A percentile compares a stretch with the other conserved stretches of the same genome.
phyloP scores from a whole-genome alignment of 2,329 filamentous ascomycete genomes.

The Colletotrichum musae region DNA sequence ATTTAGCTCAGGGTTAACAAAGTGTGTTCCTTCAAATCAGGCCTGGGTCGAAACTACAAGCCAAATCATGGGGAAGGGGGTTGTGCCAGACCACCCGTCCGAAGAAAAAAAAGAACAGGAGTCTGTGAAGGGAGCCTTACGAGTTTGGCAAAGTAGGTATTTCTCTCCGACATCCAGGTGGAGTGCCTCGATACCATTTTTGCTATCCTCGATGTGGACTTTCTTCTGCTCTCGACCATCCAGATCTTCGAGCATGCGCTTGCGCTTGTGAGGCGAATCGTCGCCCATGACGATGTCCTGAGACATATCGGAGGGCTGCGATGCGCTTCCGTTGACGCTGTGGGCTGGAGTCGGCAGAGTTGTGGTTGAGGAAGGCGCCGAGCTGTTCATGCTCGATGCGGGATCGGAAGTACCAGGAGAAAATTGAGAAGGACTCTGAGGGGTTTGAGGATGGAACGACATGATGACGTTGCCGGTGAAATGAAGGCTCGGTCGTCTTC shows the following conservation, averaged over 20 bases:
- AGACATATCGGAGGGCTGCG: slow-evolving; percentile 58
- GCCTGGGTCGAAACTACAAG: slow-evolving; percentile 41
- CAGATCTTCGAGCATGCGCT: slow-evolving; percentile 70
- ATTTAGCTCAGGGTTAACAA: slow-evolving; percentile 62
- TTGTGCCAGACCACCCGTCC: slow-evolving; percentile 36
- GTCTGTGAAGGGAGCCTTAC: slow-evolving; percentile 71
- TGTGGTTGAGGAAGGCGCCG: slow-evolving; percentile 65
- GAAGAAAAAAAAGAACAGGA: slow-evolving; percentile 37
- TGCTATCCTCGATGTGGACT: slow-evolving; percentile 72
- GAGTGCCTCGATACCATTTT: slow-evolving; percentile 74
- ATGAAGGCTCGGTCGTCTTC: slow-evolving; percentile 36
- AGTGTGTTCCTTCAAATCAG: slow-evolving; percentile 47
- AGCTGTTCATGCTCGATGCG: slow-evolving; percentile 65
- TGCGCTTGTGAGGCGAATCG: slow-evolving; percentile 72
- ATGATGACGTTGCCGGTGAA: slow-evolving; percentile 62
- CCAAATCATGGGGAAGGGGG: slow-evolving; percentile 20
- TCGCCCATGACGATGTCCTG: slow-evolving; percentile 64
- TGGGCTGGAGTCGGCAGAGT: slow-evolving; percentile 74
- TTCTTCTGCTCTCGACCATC: slow-evolving; percentile 74
- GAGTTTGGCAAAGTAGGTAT: slow-evolving; percentile 76
- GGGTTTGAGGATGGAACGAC: slow-evolving; percentile 78
- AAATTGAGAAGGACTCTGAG: slow-evolving; percentile 76
- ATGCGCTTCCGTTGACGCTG: slow-evolving; percentile 71
- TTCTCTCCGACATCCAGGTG: slow-evolving; percentile 77
- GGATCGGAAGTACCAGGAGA: slow-evolving; percentile 69